Conservation (phyloP, 208 protist genomes). For the Trypanosoma caninum region DNA sequence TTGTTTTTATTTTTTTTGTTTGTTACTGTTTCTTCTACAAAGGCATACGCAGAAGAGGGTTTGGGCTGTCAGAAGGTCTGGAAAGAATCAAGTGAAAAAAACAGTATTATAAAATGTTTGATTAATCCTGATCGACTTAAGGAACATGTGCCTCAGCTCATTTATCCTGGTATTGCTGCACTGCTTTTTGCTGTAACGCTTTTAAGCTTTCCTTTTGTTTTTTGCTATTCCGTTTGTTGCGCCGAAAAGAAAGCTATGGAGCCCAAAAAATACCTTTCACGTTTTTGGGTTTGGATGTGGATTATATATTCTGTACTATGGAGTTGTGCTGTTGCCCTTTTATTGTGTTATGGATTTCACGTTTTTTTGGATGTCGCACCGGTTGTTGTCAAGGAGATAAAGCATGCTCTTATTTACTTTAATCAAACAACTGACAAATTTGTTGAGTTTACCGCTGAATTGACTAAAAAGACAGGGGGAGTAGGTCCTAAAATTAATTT, state of each 20-base stretch:
- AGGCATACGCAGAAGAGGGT: neutral
- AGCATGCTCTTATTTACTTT: slow-evolving; percentile 16
- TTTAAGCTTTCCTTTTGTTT: slow-evolving; percentile 53
- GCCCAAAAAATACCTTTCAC: too few species aligned
- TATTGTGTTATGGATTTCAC: slow-evolving; percentile 70
- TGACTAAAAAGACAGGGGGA: neutral
- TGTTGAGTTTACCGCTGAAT: slow-evolving; percentile 13
- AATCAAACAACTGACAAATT: slow-evolving; percentile 18
- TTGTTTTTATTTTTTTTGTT: too few species aligned
- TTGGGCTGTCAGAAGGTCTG: slow-evolving; percentile 76
- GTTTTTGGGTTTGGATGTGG: slow-evolving; percentile 72
- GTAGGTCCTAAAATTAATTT: neutral
- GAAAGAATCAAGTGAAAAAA: slow-evolving; percentile 42
- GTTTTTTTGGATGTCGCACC: too few species aligned
- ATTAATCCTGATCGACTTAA: slow-evolving; percentile 40
- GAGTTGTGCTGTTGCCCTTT: slow-evolving; percentile 42
- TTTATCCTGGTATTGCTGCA: slow-evolving; percentile 43
- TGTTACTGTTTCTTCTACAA: too few species aligned
- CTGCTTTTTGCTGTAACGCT: slow-evolving; percentile 57
- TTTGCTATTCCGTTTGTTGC: slow-evolving; percentile 17
- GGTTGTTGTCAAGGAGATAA: slow-evolving; percentile 3
- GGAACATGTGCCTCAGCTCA: slow-evolving; percentile 53
- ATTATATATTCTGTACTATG: slow-evolving; percentile 45
- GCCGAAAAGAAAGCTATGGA: too few species aligned
- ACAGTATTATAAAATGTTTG: slow-evolving; percentile 58